Evolutionary conservation across 257 asterid species (phyloP).

Genomic region (Solanum bulbocastanum): DNA sequence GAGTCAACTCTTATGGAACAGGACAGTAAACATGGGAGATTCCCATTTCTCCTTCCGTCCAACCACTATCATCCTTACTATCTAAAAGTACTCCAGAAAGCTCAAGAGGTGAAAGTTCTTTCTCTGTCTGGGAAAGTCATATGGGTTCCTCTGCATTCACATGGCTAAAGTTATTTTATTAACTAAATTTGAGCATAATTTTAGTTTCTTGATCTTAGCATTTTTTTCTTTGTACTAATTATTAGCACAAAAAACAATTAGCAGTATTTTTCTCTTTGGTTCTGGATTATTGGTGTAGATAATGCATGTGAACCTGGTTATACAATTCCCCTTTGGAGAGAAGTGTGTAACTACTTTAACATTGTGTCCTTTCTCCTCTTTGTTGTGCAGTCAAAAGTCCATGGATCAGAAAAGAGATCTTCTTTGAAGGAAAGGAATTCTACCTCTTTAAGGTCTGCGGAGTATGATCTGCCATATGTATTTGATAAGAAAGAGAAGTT

Average conservation of each 20-base stretch:
- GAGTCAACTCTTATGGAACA: slow-evolving; percentile 75
- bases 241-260: not conserved
- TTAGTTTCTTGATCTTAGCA: not conserved
- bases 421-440: slow-evolving; percentile 20
- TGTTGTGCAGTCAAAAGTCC: slow-evolving; percentile 51
- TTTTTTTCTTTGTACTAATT: not conserved
- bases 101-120: slow-evolving; percentile 51
- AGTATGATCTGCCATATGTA: slow-evolving; percentile 42
- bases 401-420: slow-evolving; percentile 26
- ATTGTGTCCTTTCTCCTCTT: not conserved
- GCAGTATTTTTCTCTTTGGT: not conserved
- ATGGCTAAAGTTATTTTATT: not conserved
- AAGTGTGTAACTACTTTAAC: not conserved
- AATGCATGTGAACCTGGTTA: not conserved
- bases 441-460: slow-evolving; percentile 9
- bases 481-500: slow-evolving; percentile 81
- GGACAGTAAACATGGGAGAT: slow-evolving; percentile 55
- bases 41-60: slow-evolving; percentile 78
- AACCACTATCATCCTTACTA: slow-evolving; percentile 77
- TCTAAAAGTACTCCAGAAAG: slow-evolving; percentile 46
- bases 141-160: not conserved
- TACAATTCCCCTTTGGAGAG: not conserved
- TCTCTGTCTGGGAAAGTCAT: not conserved
- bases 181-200: not conserved
- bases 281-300: not conserved